A percentile compares a stretch with the other conserved stretches of the same genome.
Conservation (phyloP, 2,329 filamentous ascomycete genomes). For the Chaetomium globosum region DNA sequence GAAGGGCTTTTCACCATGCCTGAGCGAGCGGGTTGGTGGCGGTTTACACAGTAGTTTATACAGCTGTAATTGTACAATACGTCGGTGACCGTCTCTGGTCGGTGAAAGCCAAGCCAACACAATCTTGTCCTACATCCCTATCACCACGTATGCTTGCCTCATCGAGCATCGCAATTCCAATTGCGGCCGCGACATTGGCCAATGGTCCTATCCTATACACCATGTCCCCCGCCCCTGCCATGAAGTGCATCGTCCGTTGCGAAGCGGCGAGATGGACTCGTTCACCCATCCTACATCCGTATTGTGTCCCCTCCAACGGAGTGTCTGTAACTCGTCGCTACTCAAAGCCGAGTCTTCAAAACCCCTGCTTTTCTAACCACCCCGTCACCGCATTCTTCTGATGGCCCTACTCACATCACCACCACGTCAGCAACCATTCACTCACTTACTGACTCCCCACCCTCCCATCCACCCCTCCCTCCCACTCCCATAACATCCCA, state of each 20-base stretch:
- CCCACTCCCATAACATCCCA: not conserved
- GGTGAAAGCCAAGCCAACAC: not conserved
- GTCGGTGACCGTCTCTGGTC: not conserved
- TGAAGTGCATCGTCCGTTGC: not conserved
- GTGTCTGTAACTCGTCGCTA: too few relatives aligned
- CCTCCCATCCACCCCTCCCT: not conserved
- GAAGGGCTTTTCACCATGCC: not conserved
- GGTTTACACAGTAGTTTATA: not conserved
- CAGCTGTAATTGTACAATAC: conserved; percentile 7
- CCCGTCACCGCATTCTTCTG: conserved; percentile 11
- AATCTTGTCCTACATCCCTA: not conserved
- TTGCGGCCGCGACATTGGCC: not conserved
- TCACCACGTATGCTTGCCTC: not conserved
- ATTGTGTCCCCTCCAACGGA: not conserved
- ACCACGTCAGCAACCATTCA: not conserved
- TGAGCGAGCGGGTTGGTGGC: not conserved
- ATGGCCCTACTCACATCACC: conserved; percentile 20
- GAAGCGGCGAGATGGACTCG: not conserved
- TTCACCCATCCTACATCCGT: not conserved
- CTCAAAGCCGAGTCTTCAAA: conserved; percentile 14
- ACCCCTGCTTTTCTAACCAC: conserved; percentile 29
- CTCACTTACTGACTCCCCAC: not conserved
- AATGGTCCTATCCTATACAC: not conserved
- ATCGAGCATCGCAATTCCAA: not conserved
- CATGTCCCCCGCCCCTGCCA: not conserved